Base-by-base conservation (phyloP, 192 early-diverging fungal genomes). In the Linnemannia exigua region DNA sequence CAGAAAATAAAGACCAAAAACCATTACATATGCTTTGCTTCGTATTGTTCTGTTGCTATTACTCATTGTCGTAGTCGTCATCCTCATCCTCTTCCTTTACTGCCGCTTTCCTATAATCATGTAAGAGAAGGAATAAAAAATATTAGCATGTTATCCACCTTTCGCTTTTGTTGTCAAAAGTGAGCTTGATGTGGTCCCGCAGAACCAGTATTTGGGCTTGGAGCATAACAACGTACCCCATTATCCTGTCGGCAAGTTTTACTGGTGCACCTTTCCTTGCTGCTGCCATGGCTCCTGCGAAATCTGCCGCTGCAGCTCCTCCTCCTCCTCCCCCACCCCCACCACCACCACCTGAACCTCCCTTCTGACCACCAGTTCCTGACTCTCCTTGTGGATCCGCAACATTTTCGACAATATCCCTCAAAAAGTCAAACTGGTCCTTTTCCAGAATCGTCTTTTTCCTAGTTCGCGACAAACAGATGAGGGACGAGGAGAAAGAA, bases 341-440 rank as follows among this genome's bases (percentile, higher is more conserved):
- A 67, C 72, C 74, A 14, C 72, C 63, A 16, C 74, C 61, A 22
- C 44, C 71, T 63, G 41, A 35, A 46, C 69, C 61, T 36, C 68
- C 86, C 36, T 79, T 76, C 15, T 61, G 69, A n/a, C 46, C 74
- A n/a, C 46, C 74, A 19, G 48, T 47, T 46, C 73, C 70, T 31
- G 69, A 20, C 8, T 58, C 46, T 54, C 81, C 89, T 58, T 85
- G 81, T n/a, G 91, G 92, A 76, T 98, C 97, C 6, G 95, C 94
- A 12, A 99, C 91, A 47, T 91, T 87, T 67, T 93, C 94, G 5
- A 99, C 97, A 68, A 96, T 90, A 75, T 97, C 96, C 79, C 93
- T 94, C 67, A 99, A 87, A 89, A 99, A 99, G 87, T 99, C 98
- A 85, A 98, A 99, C 88, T 96, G 93, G 36, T 96, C 96, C 20